Evolutionary conservation across 371 early-diverging fungal genomes (phyloP), one percentile per base, ranked within the genome.

Genomic region (Phascolomyces articulosus): DNA sequence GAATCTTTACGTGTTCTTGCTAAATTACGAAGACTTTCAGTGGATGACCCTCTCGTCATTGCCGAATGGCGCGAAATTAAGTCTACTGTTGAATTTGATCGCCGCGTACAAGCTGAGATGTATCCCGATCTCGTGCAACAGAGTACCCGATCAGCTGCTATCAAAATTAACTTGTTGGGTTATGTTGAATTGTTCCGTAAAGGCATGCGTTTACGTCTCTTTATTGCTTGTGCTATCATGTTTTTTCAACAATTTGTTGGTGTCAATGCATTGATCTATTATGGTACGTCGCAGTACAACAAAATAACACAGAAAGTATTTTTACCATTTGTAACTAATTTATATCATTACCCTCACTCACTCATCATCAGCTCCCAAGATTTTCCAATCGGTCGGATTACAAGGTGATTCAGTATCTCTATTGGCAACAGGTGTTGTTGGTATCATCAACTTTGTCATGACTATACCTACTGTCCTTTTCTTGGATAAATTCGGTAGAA

Each of bases 21-120:
- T 49, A 83, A 87, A 54, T 78, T 97, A 67, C 88, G 94, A 26
- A 77, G 87, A 55, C 79, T 84, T 28, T 74, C 86, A 56, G 67
- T 67, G 40, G 75, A 82, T 48, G 76, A 78, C 60, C 74, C 89
- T 8, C 72, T 67, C 10, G 89, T 95, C 11, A 28, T 83, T 3
- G 87, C 83, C 41, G 96, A 96, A 75, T 91, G 83, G 75, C 78
- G 84, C 24, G 89, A 89, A 20, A 92, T 95, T 74, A 85, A 91
- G 73, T 85, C 85, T 18, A 77, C 79, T 11, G 80, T 94, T 55
- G 84, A 79, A 55, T 77, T 87, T 55, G 96, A 96, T 68, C 81
- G 86, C 20, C 82, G 79, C 13, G 77, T 90, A n/a, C 64, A 73
- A 41, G 47, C 58, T 47, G 63, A 75, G 27, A 66, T 51, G 23